These are phyloP conservation scores for Carallia brachiata DNA, from an alignment of 345 rosid species.

Conservation along the genomic window DNA sequence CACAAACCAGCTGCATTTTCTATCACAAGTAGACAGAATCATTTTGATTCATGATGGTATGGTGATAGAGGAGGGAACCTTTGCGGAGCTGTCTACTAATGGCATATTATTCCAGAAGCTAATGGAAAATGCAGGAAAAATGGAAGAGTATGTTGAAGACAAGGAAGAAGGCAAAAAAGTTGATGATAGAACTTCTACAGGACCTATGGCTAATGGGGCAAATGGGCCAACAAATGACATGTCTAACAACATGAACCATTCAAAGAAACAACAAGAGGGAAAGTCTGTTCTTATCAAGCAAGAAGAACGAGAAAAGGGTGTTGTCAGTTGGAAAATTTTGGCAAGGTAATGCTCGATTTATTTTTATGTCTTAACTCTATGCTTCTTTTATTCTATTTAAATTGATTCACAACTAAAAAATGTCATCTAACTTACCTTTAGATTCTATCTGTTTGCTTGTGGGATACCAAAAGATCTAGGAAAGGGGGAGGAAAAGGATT, in stretches of 20 bases:
- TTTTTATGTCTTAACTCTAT: neutral
- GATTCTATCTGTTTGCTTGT: no score
- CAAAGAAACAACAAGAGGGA: conserved; percentile 54
- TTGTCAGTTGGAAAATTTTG: conserved; percentile 73
- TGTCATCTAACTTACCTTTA: no score
- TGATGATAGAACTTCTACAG: conserved; percentile 45
- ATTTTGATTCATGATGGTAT: conserved; percentile 86
- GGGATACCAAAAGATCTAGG: no score
- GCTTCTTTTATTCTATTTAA: no score
- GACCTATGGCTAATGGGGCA: conserved; percentile 55
- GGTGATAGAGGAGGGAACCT: conserved; percentile 94
- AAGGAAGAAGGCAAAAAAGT: conserved; percentile 45
- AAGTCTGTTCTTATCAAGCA: conserved; percentile 91
- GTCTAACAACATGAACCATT: conserved; percentile 36
- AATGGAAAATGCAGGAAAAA: conserved; percentile 99
- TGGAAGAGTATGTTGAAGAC: conserved; percentile 89
- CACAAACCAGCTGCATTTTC: conserved; percentile 97
- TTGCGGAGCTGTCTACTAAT: conserved; percentile 69
- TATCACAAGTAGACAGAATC: conserved; percentile 92
- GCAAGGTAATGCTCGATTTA: conserved; percentile 45
- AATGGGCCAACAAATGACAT: conserved; percentile 52
- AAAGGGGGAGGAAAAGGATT: no score
- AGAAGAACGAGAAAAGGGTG: conserved; percentile 97
- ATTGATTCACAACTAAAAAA: no score
- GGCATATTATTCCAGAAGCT: conserved; percentile 79